Evolutionary conservation across 2,329 filamentous ascomycete genomes (phyloP).

Genomic region (Ambrosiella xylebori): DNA sequence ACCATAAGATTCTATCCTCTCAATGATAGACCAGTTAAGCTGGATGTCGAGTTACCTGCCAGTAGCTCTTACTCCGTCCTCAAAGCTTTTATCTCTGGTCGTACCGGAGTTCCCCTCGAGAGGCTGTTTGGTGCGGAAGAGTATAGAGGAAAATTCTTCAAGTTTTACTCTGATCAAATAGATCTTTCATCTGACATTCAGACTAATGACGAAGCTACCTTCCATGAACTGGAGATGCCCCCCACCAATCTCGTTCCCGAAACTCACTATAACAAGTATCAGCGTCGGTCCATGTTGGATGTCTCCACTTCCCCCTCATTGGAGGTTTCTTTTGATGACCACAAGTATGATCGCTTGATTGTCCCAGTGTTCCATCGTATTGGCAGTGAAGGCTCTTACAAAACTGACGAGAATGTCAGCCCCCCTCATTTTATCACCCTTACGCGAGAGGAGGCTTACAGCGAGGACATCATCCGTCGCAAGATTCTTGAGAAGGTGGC

Average conservation of each 20-base stretch:
- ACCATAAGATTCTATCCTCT: slow-evolving; percentile 63
- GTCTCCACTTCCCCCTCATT: slow-evolving; percentile 30
- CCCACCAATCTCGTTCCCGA: slow-evolving; percentile 56
- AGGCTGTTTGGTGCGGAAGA: slow-evolving; percentile 68
- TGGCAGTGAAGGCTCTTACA: slow-evolving; percentile 14
- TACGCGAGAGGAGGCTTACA: slow-evolving; percentile 49
- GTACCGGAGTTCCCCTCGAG: slow-evolving; percentile 45
- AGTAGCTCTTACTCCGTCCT: slow-evolving; percentile 50
- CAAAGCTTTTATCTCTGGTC: slow-evolving; percentile 53
- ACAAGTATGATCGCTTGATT: slow-evolving; percentile 47
- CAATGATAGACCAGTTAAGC: slow-evolving; percentile 48
- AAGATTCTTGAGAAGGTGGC: slow-evolving; percentile 65
- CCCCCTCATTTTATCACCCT: slow-evolving; percentile 59
- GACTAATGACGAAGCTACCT: slow-evolving; percentile 47
- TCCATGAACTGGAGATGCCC: slow-evolving; percentile 56
- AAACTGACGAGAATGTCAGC: slow-evolving; percentile 19
- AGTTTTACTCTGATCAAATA: slow-evolving; percentile 54
- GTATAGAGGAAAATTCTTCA: slow-evolving; percentile 72
- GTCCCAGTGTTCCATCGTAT: slow-evolving; percentile 52
- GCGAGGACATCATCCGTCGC: slow-evolving; percentile 54
- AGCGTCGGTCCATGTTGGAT: slow-evolving; percentile 34
- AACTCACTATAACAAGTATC: slow-evolving; percentile 28
- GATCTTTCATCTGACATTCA: slow-evolving; percentile 57
- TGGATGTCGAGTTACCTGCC: slow-evolving; percentile 68
- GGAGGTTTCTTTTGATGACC: slow-evolving; percentile 37